Base-by-base conservation (phyloP, 164 flowering plant species). In the Sedum album region DNA sequence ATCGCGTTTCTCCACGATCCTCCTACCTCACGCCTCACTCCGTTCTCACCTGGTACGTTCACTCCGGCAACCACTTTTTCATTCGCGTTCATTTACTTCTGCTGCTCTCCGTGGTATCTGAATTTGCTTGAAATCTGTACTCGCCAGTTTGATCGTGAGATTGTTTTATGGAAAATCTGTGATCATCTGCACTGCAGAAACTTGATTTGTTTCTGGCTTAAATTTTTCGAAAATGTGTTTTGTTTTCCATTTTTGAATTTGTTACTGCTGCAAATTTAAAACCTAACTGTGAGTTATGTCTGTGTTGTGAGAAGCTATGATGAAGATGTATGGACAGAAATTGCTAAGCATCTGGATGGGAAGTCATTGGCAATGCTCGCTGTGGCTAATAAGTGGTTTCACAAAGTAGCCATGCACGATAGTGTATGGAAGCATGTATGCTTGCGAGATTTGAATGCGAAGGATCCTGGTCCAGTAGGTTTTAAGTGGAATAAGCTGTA, bases 311-410 rank as follows among this genome's bases (percentile, higher is more conserved):
- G 55, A 48, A 90, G 97, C 74, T 85, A 69, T 38, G 93, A 91
- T 65, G 85, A 74, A 68, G 99, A 95, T 48, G 35, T 89, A 8
- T 95, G 99, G 99, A 88, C 83, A 7, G 96, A 88, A 81, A 86
- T 95, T 0, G 85, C 96, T 2, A 92, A 84, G 85, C 86, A 69
- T 73, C 70, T 92, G 76, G 91, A 85, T 48, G 97, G 92, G 21
- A 85, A 73, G 72, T 82, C 88, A 23, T 73, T 95, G 77, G 84
- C 87, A 77, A 92, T 73, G 94, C 86, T 95, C n/a, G 88, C 79
- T 66, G 68, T 74, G 28, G 80, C 88, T 1, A 77, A 75, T 71
- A 82, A 77, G 46, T 95, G 97, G 99, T 95, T 95, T 73, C 68
- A 79, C 69, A 73, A 71, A 31, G 36, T 82, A n/a, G 66, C 86